phyloP scores from a whole-genome alignment of 129 eudicot species.

The Daucus carota region DNA sequence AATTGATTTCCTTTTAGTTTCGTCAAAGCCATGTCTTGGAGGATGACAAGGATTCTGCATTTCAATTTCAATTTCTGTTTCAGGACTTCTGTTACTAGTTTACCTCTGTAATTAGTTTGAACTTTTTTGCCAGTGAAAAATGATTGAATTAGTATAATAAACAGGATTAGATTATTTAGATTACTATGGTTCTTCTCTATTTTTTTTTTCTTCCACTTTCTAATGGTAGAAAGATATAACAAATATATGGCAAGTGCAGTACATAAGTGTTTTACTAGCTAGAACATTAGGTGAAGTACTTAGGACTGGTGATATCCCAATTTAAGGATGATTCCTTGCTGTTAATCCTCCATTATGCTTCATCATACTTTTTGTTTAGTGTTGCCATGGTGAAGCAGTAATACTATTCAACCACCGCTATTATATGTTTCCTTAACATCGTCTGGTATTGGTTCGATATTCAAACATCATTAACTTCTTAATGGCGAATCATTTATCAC shows the following conservation, averaged over 20 bases:
- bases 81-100: background rate
- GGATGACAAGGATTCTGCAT: background rate
- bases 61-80: background rate
- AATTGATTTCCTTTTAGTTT: background rate
- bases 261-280: background rate
- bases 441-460: background rate
- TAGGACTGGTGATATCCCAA: background rate
- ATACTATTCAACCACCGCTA: background rate
- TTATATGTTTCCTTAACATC: background rate
- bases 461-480: background rate
- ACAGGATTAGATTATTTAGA: constrained; percentile 14
- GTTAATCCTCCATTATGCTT: too few species aligned
- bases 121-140: background rate
- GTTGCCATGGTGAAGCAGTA: background rate
- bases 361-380: background rate
- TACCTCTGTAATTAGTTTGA: background rate
- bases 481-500: background rate
- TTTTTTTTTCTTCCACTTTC: background rate
- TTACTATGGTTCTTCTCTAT: background rate
- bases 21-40: background rate
- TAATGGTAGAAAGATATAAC: background rate
- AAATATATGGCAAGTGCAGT: background rate
- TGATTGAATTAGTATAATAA: constrained; percentile 6
- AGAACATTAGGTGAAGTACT: background rate
- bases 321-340: background rate